Evolutionary conservation across 1,139 yeast species (phyloP).

Genomic region (Saccharomyces hybrid): DNA sequence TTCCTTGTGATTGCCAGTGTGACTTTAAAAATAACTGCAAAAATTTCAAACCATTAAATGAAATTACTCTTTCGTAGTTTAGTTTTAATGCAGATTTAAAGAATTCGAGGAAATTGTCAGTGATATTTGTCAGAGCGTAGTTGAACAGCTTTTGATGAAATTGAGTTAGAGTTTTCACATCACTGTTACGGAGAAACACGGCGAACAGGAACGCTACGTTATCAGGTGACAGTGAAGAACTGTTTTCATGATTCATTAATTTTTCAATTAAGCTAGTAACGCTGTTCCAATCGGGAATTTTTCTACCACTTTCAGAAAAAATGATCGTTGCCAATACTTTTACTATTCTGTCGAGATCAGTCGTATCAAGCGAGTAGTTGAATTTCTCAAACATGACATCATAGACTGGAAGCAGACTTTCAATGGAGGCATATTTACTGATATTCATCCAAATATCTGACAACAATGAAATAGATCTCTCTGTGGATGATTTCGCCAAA

Average conservation of each 20-base stretch:
- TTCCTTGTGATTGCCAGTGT: slow-evolving; percentile 32
- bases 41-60: slow-evolving; percentile 39
- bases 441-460: slow-evolving; percentile 55
- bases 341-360: slow-evolving; percentile 12
- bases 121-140: slow-evolving; percentile 31
- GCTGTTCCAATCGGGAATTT: slow-evolving; percentile 38
- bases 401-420: slow-evolving; percentile 46
- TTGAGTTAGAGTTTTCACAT: slow-evolving; percentile 42
- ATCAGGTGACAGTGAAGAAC: slow-evolving; percentile 19
- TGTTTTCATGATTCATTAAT: slow-evolving; percentile 8
- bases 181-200: slow-evolving; percentile 53
- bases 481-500: slow-evolving; percentile 24
- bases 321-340: slow-evolving; percentile 39
- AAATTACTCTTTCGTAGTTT: slow-evolving; percentile 40
- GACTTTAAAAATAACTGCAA: slow-evolving; percentile 46
- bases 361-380: not conserved
- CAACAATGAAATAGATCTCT: slow-evolving; percentile 36
- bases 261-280: slow-evolving; percentile 15
- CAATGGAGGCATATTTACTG: slow-evolving; percentile 55
- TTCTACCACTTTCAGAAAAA: slow-evolving; percentile 65
- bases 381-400: slow-evolving; percentile 32
- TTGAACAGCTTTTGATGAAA: slow-evolving; percentile 41
- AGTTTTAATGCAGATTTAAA: slow-evolving; percentile 41
- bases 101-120: slow-evolving; percentile 41
- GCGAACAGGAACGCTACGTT: slow-evolving; percentile 35